phyloP scores from a whole-genome alignment of 495 filamentous ascomycete genomes.

The Penicillium cinerascens region DNA sequence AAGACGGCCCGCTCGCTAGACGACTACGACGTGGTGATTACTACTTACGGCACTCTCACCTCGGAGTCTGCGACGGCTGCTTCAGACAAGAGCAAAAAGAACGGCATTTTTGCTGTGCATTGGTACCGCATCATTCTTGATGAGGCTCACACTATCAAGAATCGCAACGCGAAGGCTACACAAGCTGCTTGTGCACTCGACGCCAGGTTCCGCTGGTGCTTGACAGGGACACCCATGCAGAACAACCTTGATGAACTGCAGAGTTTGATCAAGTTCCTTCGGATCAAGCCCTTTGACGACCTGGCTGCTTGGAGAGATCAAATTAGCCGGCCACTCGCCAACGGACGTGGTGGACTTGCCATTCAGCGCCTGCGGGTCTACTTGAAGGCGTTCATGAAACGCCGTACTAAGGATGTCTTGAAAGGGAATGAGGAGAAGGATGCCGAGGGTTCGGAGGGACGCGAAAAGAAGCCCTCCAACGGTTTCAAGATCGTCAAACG shows the following conservation, averaged over 20 bases:
- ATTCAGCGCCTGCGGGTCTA: conserved; percentile 79
- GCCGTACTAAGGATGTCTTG: conserved; percentile 90
- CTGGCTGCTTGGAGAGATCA: conserved; percentile 80
- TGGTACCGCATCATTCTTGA: conserved; percentile 97
- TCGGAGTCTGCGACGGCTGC: conserved; percentile 69
- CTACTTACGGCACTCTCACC: conserved; percentile 90
- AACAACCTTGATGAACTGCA: conserved; percentile 98
- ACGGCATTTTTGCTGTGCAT: conserved; percentile 83
- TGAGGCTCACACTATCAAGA: conserved; percentile 97
- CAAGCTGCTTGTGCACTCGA: conserved; percentile 79
- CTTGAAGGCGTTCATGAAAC: conserved; percentile 93
- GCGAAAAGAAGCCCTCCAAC: conserved; percentile 48
- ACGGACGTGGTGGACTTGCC: conserved; percentile 81
- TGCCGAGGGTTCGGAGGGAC: conserved; percentile 42
- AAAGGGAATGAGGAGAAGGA: conserved; percentile 78
- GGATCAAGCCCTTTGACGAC: conserved; percentile 87
- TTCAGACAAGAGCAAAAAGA: conserved; percentile 60
- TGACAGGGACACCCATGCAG: conserved; percentile 94
- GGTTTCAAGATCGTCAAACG: conserved; percentile 85
- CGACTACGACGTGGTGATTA: conserved; percentile 93
- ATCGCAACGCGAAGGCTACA: conserved; percentile 90
- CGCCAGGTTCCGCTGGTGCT: conserved; percentile 87
- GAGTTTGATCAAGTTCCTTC: conserved; percentile 84
- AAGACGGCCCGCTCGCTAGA: conserved; percentile 71
- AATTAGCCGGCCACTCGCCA: conserved; percentile 81